phyloP scores from a whole-genome alignment of 2,329 filamentous ascomycete genomes.

The Pezicula radicicola region DNA sequence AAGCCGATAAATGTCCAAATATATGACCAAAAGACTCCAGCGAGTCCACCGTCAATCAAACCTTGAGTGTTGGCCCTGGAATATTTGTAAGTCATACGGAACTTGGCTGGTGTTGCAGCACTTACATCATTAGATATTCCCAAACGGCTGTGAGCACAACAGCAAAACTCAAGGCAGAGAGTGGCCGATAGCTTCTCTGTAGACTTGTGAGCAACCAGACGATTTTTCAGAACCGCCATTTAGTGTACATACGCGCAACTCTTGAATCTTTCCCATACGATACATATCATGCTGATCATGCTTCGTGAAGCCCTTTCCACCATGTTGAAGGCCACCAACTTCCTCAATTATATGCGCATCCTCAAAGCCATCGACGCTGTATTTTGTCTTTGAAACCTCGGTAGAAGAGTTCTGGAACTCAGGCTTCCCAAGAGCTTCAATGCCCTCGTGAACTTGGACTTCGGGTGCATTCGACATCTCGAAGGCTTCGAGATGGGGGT shows the following conservation, averaged over 20 bases:
- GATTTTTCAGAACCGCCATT: too few species aligned
- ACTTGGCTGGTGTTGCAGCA: not conserved
- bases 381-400: conserved; percentile 5
- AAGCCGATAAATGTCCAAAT: conserved; percentile 28
- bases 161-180: conserved; percentile 37
- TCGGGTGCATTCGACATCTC: not conserved
- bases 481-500: not conserved
- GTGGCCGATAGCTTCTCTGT: conserved; percentile 35
- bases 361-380: conserved; percentile 7
- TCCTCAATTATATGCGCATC: conserved; percentile 5
- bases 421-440: not conserved
- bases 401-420: conserved; percentile 1
- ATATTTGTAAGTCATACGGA: not conserved
- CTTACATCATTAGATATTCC: conserved; percentile 35
- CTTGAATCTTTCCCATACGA: conserved; percentile 19
- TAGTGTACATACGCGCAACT: conserved; percentile 7
- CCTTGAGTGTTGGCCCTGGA: conserved; percentile 28
- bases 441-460: not conserved
- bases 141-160: conserved; percentile 37
- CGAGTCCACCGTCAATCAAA: conserved; percentile 15
- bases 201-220: conserved; percentile 7
- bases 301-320: conserved; percentile 9
- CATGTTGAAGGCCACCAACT: conserved; percentile 5
- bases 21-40: conserved; percentile 37
- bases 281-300: conserved; percentile 18